Conservation (phyloP, 2,329 filamentous ascomycete species). For the Scortechinia acanthostroma region DNA sequence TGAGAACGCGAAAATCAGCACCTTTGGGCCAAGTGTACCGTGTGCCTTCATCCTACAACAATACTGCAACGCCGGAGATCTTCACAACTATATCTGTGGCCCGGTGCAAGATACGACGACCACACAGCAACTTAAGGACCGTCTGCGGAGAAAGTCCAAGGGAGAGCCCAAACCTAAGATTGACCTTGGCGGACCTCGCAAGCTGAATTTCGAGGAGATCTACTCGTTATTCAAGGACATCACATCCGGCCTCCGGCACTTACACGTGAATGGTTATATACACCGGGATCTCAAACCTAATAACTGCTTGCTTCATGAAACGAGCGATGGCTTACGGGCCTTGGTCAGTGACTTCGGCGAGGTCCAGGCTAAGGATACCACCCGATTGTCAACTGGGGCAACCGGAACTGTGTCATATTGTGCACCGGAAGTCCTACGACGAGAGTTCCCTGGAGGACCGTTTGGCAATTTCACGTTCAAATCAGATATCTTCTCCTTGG, state of each 20-base stretch:
- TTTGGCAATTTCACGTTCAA: constrained; percentile 65
- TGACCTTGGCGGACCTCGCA: background rate
- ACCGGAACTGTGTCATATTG: constrained; percentile 68
- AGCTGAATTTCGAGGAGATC: constrained; percentile 58
- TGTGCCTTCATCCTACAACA: constrained; percentile 64
- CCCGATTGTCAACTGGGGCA: constrained; percentile 56
- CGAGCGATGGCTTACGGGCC: constrained; percentile 38
- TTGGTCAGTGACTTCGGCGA: constrained; percentile 68
- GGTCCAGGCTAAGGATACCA: constrained; percentile 52
- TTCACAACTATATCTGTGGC: constrained; percentile 55
- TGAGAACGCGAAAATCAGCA: constrained; percentile 55
- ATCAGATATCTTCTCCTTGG: constrained; percentile 64
- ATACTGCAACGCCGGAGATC: constrained; percentile 62
- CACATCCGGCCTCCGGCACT: constrained; percentile 55
- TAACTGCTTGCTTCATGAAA: constrained; percentile 56
- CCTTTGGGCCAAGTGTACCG: constrained; percentile 59
- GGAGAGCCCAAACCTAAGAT: constrained; percentile 36
- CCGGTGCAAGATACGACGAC: constrained; percentile 34
- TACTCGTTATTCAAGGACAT: constrained; percentile 69
- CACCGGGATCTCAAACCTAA: constrained; percentile 64
- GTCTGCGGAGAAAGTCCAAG: constrained; percentile 50
- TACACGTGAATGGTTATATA: constrained; percentile 63
- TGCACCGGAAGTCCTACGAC: constrained; percentile 58
- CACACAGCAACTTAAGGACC: constrained; percentile 53
- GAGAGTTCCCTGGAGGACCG: constrained; percentile 37